Evolutionary conservation across 371 early-diverging fungal species (phyloP).

Genomic region (Chytridium lagenaria): DNA sequence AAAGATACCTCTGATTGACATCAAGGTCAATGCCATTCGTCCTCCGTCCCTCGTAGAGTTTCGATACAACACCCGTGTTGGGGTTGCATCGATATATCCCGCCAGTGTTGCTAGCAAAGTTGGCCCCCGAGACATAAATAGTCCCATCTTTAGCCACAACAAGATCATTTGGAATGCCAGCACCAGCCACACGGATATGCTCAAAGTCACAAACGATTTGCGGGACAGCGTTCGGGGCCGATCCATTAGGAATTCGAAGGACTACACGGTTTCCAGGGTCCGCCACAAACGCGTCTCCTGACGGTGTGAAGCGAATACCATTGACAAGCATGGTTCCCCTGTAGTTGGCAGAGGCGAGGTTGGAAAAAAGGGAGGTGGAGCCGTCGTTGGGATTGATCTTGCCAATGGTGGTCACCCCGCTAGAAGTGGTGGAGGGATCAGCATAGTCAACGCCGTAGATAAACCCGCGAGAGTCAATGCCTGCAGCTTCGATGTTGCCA

Average conservation of each 20-base stretch:
- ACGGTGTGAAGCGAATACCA: constrained; percentile 1
- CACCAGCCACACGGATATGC: not conserved
- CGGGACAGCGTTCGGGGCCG: too few relatives aligned
- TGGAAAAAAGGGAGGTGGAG: not conserved
- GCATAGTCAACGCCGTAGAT: constrained; percentile 6
- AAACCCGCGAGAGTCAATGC: not conserved
- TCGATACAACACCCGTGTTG: not conserved
- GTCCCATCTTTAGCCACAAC: constrained; percentile 1
- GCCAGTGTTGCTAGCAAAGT: constrained; percentile 1
- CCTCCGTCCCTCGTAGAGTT: constrained; percentile 6
- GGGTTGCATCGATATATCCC: not conserved
- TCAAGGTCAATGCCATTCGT: constrained; percentile 8
- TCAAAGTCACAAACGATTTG: constrained; percentile 5
- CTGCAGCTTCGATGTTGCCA: not conserved
- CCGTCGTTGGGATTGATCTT: not conserved
- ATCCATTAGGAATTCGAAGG: not conserved
- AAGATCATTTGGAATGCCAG: constrained; percentile 2
- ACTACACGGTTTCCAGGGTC: constrained; percentile 6
- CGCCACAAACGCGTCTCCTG: not conserved
- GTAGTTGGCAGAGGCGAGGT: not conserved
- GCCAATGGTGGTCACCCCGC: not conserved
- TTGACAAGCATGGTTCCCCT: not conserved
- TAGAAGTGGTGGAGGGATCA: not conserved
- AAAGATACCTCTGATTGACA: not conserved
- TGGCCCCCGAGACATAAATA: constrained; percentile 1